Evolutionary conservation across 2,329 filamentous ascomycete species (phyloP), one percentile per base, ranked within the genome.

Genomic region (Fusarium circinatum): DNA sequence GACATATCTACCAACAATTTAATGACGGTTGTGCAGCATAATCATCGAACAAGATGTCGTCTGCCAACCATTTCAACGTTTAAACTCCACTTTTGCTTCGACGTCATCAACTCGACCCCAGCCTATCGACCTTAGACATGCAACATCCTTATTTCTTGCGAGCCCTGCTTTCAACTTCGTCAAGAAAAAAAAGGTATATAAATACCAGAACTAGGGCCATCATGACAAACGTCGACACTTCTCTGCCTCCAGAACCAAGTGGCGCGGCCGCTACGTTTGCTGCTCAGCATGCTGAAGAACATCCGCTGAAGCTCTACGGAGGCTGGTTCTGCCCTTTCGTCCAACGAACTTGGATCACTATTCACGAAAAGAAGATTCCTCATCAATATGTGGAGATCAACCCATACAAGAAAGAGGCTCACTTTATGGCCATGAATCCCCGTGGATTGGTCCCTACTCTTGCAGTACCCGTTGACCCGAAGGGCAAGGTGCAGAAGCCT

Each of bases 331-430:
- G 88, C 74, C 88, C 89, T 20, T 90, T 89, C 72, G 88, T 94
- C 9, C 93, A 95, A 83, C 88, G 93, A 24, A 86, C 88, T 20
- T 94, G 93, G 91, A 90, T 94, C 69, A 89, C 91, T 3, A 86
- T 95, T 17, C 88, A 91, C 77, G 93, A 95, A 80, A 95, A 95
- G 80, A 82, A 86, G 5, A 92, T 94, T 36, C 88, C 89, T 22
- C 92, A 95, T 79, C 90, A 95, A 82, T 94, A 94, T 80, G 86
- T 93, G 72, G 91, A 94, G 84, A 91, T 94, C 67, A 94, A 95
- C 80, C 93, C 93, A 0, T 95, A 95, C 84, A 85, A 91, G 80
- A 95, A 95, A 78, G 90, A 89, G 1, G 82, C 88, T 8, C 90
- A 88, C 3, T 91, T 95, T 34, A 85, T 95, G 28, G 85, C 87